phyloP scores from a whole-genome alignment of 306 rosid genomes.

The Prunus campanulata region DNA sequence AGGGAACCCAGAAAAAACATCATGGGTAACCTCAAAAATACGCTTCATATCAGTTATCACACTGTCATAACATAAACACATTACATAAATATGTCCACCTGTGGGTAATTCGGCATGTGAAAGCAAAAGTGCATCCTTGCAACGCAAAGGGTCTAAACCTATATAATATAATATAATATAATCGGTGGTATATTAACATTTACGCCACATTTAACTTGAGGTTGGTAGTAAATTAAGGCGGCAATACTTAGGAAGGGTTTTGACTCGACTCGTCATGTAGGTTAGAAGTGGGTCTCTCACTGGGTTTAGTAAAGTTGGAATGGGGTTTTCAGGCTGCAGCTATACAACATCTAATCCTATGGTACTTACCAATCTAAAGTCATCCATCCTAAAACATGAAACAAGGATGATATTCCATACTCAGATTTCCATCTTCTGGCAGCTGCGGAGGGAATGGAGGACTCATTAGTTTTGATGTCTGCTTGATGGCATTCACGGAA shows the following conservation, averaged over 20 bases:
- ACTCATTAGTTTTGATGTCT: slow-evolving; percentile 39
- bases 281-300: slow-evolving; percentile 3
- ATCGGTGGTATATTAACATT: not conserved
- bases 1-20: not conserved
- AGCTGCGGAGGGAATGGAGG: slow-evolving; percentile 1
- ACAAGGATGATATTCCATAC: slow-evolving; percentile 8
- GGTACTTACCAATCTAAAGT: not conserved
- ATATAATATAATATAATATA: not conserved
- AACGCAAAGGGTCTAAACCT: not conserved
- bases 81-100: not conserved
- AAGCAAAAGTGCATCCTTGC: not conserved
- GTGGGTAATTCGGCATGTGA: not conserved
- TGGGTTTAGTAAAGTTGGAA: not conserved
- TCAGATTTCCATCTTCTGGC: slow-evolving; percentile 15
- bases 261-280: not conserved
- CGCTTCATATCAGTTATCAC: not conserved
- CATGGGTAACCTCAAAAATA: not conserved
- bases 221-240: not conserved
- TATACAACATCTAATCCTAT: slow-evolving; percentile 14
- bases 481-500: slow-evolving; percentile 48
- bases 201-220: not conserved
- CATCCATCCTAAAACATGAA: slow-evolving; percentile 7
- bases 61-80: not conserved
- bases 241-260: not conserved
- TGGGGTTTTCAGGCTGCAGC: slow-evolving; percentile 5